Evolutionary conservation across 495 filamentous ascomycete genomes (phyloP), one percentile per base, ranked within the genome.

Genomic region (Neurospora terricola): DNA sequence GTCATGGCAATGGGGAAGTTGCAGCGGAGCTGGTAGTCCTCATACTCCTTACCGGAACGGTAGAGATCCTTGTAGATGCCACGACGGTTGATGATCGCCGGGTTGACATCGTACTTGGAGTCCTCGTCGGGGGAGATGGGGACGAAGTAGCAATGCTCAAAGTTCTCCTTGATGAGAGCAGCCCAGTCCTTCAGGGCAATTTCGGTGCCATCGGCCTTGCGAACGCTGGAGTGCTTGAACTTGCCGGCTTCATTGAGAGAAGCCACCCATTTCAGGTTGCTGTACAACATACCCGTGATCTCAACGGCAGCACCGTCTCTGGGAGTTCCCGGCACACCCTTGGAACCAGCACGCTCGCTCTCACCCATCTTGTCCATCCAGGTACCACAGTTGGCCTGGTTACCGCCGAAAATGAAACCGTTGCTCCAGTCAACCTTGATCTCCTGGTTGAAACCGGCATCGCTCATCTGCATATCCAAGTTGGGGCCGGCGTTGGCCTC

Each of bases 331-430:
- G 96, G 96, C n/a, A 96, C 84, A 70, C 96, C 96, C 84, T 97
- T 98, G 77, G 89, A 96, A 43, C 92, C 90, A 30, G 96, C 96
- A 72, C 90, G 92, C 72, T 92, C 88, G 72, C 93, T 97, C 81
- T 99, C 96, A n/a, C 96, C 96, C 96, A 98, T 99, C 87, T 99
- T 99, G 83, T 99, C 96, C 91, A 97, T 97, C 96, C 96, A 99
- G 5, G 96, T 99, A 71, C 96, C 96, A 77, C 96, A 99, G 79
- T 99, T 99, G 80, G 83, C 84, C 79, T 98, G 93, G 75, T 91
- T 98, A 42, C 96, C 96, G 43, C 96, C 96, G 76, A 94, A 97
- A 73, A 99, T 90, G 71, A 99, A 87, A 21, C 96, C 96, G 2
- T 91, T 97, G 12, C 88, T 86, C 96, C 96, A 98, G 78, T 98